Evolutionary conservation across 2,329 filamentous ascomycete genomes (phyloP).

Genomic region (Fusarium algeriense): DNA sequence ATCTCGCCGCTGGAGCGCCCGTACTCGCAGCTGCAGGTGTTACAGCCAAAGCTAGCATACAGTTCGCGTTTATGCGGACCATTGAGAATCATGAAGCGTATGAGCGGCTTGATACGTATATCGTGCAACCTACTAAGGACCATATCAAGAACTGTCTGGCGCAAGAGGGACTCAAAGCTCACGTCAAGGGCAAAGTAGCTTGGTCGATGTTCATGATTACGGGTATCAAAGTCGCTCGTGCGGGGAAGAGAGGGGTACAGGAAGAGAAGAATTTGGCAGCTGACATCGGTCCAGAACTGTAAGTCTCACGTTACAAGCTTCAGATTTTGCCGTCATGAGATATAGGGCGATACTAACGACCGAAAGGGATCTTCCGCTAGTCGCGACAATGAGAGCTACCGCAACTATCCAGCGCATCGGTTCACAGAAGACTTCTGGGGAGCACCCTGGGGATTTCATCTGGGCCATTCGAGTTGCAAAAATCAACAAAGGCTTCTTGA

Average conservation of each 20-base stretch:
- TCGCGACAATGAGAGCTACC: background rate
- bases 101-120: background rate
- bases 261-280: rapidly evolving
- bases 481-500: background rate
- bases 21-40: rapidly evolving
- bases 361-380: background rate
- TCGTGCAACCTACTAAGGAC: background rate
- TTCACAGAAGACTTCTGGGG: rapidly evolving
- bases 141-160: background rate
- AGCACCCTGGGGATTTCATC: background rate
- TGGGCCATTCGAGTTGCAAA: background rate
- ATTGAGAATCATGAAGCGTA: background rate
- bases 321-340: rapidly evolving
- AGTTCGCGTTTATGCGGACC: background rate
- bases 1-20: rapidly evolving
- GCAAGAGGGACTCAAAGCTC: rapidly evolving
- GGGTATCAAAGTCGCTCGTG: background rate
- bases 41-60: rapidly evolving
- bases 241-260: background rate
- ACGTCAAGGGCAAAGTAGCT: background rate
- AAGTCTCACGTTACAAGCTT: rapidly evolving
- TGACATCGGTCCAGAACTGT: background rate
- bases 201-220: background rate
- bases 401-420: background rate
- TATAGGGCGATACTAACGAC: rapidly evolving